Evolutionary conservation across 805 yeast species (phyloP), one percentile per base, ranked within the genome.

Genomic region (Lipomyces spencermartinsiae): DNA sequence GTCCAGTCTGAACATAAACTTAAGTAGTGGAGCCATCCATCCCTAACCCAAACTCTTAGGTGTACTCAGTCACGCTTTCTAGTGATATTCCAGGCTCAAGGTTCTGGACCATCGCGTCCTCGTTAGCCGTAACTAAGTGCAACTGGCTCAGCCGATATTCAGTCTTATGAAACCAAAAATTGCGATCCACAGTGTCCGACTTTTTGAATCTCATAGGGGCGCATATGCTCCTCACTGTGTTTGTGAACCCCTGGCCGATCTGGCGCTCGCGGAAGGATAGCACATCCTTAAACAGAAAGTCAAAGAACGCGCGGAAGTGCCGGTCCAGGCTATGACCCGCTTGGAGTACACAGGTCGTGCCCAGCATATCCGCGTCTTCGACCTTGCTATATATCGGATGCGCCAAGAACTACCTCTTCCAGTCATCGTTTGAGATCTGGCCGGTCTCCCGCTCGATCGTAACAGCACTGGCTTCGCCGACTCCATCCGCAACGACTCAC

Each of bases 241-340:
- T n/a, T n/a, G n/a, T n/a, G n/a, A n/a, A n/a, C n/a, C n/a, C n/a
- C n/a, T n/a, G n/a, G n/a, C n/a, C n/a, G n/a, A n/a, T n/a, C n/a
- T n/a, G n/a, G n/a, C n/a, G n/a, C 33, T 59, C 62, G 4, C 62
- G 58, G 31, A 35, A 59, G 16, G 61, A 59, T 5, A 62, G 34
- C 14, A 58, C 65, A 12, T 29, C 58, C 12, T 49, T 5, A 29
- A 51, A 62, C 16, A 60, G 56, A 25, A 62, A 58, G 43, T 62
- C 65, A 62, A 59, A 62, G 19, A 58, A 62, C 19, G 16, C 37
- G 12, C 54, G n/a, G 39, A 62, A 62, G 60, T 62, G 19, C 14
- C 62, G 37, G 60, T 59, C 65, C 4, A 62, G 64, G 25, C 64
- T 59, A 22, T 62, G 65, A 22, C 65, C 65, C n/a, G 62, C 65